Evolutionary conservation across 495 filamentous ascomycete genomes (phyloP).

Genomic region (Cenococcum geophilum): DNA sequence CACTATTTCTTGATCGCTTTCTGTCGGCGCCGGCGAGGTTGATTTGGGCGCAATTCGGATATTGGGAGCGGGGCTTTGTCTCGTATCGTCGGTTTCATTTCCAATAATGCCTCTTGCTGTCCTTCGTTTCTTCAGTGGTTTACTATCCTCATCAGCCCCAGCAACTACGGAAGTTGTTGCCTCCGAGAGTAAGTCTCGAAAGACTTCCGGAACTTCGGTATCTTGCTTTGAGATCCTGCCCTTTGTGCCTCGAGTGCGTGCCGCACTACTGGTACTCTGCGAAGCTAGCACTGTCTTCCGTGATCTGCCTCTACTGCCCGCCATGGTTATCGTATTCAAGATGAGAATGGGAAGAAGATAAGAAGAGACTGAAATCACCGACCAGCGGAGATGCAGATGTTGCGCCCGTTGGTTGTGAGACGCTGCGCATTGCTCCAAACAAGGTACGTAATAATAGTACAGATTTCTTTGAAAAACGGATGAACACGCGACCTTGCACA

Average conservation of each 20-base stretch:
- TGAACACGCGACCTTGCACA: too few species aligned
- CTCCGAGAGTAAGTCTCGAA: conserved; percentile 22
- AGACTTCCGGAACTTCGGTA: conserved; percentile 25
- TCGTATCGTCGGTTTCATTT: neutral
- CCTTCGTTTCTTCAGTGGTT: conserved; percentile 28
- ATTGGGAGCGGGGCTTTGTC: neutral
- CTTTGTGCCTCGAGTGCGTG: conserved; percentile 7
- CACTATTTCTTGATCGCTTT: conserved; percentile 2
- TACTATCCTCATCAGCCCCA: conserved; percentile 20
- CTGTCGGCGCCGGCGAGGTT: neutral
- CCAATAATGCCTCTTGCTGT: neutral
- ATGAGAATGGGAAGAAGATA: neutral
- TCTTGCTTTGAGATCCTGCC: conserved; percentile 7
- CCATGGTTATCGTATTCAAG: neutral
- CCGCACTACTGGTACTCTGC: neutral
- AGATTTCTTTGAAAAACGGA: neutral
- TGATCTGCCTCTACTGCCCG: neutral
- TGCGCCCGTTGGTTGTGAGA: neutral
- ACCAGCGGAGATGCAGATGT: neutral
- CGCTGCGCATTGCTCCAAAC: neutral
- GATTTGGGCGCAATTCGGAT: neutral
- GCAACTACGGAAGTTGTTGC: conserved; percentile 15
- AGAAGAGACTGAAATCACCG: neutral
- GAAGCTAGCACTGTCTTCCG: neutral
- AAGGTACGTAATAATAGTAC: neutral